Conservation (phyloP, 371 early-diverging fungal genomes). For the Rhizopus delemar region DNA sequence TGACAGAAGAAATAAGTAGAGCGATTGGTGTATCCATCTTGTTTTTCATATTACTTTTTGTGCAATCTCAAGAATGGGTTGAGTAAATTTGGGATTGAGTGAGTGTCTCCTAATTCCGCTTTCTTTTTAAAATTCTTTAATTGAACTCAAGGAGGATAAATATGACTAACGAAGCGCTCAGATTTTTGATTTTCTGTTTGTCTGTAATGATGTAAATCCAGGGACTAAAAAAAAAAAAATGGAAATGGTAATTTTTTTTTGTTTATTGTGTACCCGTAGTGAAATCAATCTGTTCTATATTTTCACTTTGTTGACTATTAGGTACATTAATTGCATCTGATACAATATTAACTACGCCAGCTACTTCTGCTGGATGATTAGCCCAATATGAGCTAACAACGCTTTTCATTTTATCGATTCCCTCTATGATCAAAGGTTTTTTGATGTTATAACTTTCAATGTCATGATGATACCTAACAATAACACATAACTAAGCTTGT, state of each 20-base stretch:
- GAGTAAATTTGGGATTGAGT: too few relatives aligned
- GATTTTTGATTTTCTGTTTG: too few relatives aligned
- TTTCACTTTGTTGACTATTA: background rate
- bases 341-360: conserved; percentile 38
- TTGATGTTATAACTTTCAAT: conserved; percentile 23
- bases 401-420: conserved; percentile 35
- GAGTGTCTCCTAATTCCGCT: too few relatives aligned
- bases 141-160: too few relatives aligned
- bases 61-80: too few relatives aligned
- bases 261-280: conserved; percentile 2
- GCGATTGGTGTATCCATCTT: too few relatives aligned
- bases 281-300: background rate
- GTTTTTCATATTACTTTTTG: too few relatives aligned
- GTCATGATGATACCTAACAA: conserved; percentile 39
- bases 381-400: conserved; percentile 34
- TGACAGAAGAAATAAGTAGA: too few relatives aligned
- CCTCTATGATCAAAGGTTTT: conserved; percentile 19
- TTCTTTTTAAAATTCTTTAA: too few relatives aligned
- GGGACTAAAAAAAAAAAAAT: background rate
- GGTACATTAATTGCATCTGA: conserved; percentile 26
- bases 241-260: background rate
- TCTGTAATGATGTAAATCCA: background rate
- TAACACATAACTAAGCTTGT: background rate
- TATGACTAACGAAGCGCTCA: too few relatives aligned
- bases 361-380: conserved; percentile 34